Evolutionary conservation across 768 basidiomycete genomes (phyloP), one percentile per base, ranked within the genome.

Genomic region (Leucocoprinus leucothites): DNA sequence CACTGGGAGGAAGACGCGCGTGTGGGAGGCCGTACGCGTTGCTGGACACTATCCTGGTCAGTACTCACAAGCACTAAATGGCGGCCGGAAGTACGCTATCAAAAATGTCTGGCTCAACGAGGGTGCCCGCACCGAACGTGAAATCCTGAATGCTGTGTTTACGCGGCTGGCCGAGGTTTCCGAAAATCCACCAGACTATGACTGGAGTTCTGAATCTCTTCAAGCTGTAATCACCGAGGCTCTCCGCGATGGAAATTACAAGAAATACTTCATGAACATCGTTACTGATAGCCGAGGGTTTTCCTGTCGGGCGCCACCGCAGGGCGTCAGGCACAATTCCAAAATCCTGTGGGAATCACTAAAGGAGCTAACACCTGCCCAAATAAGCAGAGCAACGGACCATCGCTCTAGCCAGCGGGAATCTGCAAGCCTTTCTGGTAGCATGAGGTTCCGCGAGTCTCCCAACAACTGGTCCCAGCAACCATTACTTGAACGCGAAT

Each of bases 31-130:
- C n/a, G 28, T 41, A 3, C 26, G 43, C 22, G 52, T 58, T 14
- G 24, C 24, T 34, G 35, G 50, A 18, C 47, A n/a, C n/a, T n/a
- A 26, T 24, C 19, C 26, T n/a, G 42, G 28, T 22, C 44, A 41
- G 16, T 44, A 25, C 19, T 18, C 3, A n/a, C 19, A 40, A 41
- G 25, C n/a, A 0, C 5, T 56, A 31, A 36, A 50, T 22, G 57
- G 55, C 21, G 59, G 50, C 38, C 41, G 9, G 18, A 7, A 22
- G 8, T 28, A 48, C 3, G 60, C 61, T 16, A 13, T 65, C 21
- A 62, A 63, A 48, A 59, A 65, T 35, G 61, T 62, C 4, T 65
- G 63, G 63, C 51, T 65, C 5, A 58, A 62, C 31, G 41, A 34
- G 1, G 25, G 31, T 5, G 49, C 63, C 7, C n/a, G n/a, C 11